Evolutionary conservation across 495 filamentous ascomycete species (phyloP).

Genomic region (Trichoderma asperelloides): DNA sequence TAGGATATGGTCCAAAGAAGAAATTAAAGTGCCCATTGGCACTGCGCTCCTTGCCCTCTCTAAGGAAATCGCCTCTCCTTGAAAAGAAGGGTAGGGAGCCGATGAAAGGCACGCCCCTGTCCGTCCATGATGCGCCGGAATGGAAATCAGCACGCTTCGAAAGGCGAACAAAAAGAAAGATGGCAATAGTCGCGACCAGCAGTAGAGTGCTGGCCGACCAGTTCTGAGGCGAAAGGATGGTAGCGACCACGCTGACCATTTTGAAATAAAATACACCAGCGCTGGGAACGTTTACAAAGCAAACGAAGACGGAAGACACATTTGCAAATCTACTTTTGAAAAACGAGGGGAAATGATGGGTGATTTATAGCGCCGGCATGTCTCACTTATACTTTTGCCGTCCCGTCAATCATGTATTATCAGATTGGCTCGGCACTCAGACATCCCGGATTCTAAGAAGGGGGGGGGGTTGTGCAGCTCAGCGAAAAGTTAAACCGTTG

Average conservation of each 20-base stretch:
- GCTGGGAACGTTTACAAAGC: neutral
- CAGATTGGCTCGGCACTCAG: neutral
- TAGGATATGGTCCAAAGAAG: constrained; percentile 34
- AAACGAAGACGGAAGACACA: neutral
- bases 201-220: constrained; percentile 12
- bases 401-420: neutral
- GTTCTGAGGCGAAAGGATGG: neutral
- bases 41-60: constrained; percentile 2
- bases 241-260: neutral
- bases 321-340: neutral
- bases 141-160: constrained; percentile 14
- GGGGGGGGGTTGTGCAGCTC: neutral
- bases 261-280: neutral
- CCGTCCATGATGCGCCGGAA: constrained; percentile 11
- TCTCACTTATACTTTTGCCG: neutral
- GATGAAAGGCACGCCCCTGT: constrained; percentile 7
- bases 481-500: neutral
- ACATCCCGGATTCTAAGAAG: neutral
- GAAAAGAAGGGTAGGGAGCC: constrained; percentile 15
- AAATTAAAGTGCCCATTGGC: constrained; percentile 39
- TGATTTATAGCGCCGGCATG: neutral
- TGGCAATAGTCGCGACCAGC: constrained; percentile 2
- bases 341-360: neutral
- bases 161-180: constrained; percentile 6
- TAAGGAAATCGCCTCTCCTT: constrained; percentile 13